Conservation (phyloP, 495 filamentous ascomycete species). For the Cryomyces minteri region DNA sequence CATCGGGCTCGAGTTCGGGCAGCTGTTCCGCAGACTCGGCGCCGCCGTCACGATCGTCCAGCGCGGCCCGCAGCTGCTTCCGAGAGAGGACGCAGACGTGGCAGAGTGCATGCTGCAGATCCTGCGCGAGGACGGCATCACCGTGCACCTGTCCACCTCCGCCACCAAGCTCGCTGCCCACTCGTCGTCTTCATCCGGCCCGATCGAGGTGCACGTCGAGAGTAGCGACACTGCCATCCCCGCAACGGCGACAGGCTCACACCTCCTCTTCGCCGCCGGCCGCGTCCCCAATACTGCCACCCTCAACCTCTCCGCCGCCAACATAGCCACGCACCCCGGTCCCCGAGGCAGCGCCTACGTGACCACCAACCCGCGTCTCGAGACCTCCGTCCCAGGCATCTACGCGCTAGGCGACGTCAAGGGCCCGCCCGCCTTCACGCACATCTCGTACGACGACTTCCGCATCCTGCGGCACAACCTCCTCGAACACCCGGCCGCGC, state of each 20-base stretch:
- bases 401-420: slow-evolving; percentile 33
- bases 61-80: slow-evolving; percentile 21
- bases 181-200: background rate
- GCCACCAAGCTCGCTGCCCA: slow-evolving; percentile 1
- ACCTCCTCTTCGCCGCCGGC: slow-evolving; percentile 29
- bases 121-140: slow-evolving; percentile 23
- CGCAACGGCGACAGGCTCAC: slow-evolving; percentile 17
- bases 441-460: slow-evolving; percentile 36
- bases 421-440: slow-evolving; percentile 33
- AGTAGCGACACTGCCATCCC: slow-evolving; percentile 1
- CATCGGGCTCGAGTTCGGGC: slow-evolving; percentile 32
- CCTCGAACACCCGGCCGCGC: slow-evolving; percentile 2
- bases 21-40: slow-evolving; percentile 29
- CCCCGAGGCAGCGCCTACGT: slow-evolving; percentile 19
- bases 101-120: slow-evolving; percentile 19
- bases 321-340: slow-evolving; percentile 14
- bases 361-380: slow-evolving; percentile 19
- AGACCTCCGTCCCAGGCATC: slow-evolving; percentile 21
- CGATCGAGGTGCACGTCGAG: slow-evolving; percentile 2
- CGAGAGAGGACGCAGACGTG: slow-evolving; percentile 26
- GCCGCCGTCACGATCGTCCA: slow-evolving; percentile 28
- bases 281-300: slow-evolving; percentile 27
- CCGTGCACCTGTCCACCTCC: slow-evolving; percentile 16
- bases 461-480: slow-evolving; percentile 28
- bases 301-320: slow-evolving; percentile 19